phyloP scores from a whole-genome alignment of 208 protist genomes.

The Herpetomonas tarakana region DNA sequence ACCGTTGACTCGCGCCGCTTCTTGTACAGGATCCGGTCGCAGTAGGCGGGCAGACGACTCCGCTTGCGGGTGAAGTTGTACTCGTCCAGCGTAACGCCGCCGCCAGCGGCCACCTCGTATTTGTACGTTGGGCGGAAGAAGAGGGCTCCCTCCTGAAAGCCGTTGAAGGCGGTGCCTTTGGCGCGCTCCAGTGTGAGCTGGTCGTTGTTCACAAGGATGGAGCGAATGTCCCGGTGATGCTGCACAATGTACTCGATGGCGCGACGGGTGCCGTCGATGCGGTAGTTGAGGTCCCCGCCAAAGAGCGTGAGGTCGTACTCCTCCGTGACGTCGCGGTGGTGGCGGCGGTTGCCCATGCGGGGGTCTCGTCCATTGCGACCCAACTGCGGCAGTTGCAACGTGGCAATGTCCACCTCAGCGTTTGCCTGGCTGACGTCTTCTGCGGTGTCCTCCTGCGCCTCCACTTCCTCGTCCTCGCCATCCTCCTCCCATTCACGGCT shows the following conservation, averaged over 20 bases:
- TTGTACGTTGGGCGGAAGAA: conserved; percentile 94
- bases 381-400: conserved; percentile 12
- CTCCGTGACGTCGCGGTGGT: conserved; percentile 78
- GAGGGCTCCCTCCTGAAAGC: conserved; percentile 84
- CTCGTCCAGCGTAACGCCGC: conserved; percentile 28
- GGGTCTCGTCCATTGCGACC: background rate
- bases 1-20: conserved; percentile 18
- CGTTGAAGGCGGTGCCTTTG: conserved; percentile 70
- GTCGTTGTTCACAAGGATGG: conserved; percentile 85
- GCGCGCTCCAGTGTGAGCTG: conserved; percentile 87
- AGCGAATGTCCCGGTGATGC: conserved; percentile 54
- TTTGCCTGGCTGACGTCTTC: conserved; percentile 7
- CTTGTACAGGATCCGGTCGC: conserved; percentile 84
- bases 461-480: conserved; percentile 6
- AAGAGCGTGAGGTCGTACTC: conserved; percentile 93
- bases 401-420: conserved; percentile 7
- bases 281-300: conserved; percentile 96
- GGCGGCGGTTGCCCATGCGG: conserved; percentile 20
- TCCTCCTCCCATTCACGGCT: conserved; percentile 11
- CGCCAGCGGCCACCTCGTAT: conserved; percentile 53
- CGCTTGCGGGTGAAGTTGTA: conserved; percentile 75
- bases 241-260: conserved; percentile 79
- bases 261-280: conserved; percentile 84
- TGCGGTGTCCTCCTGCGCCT: conserved; percentile 3
- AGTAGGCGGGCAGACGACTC: conserved; percentile 79